phyloP scores from a whole-genome alignment of 305 asterid species.

The Fraxinus albicans region DNA sequence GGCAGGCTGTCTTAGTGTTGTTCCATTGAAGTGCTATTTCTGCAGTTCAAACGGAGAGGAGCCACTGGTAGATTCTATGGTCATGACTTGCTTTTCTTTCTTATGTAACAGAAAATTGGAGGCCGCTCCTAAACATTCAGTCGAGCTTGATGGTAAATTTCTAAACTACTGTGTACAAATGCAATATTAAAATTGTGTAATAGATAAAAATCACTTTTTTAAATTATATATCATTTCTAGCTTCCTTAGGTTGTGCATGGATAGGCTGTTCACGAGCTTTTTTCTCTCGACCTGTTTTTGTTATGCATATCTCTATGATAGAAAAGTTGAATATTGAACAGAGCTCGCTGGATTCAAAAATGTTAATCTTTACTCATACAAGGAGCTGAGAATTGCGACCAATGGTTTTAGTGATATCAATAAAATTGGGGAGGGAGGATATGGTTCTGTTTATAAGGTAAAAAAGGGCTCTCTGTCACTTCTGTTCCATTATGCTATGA shows the following conservation, averaged over 20 bases:
- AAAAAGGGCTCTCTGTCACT: slow-evolving; percentile 8
- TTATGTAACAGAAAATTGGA: slow-evolving; percentile 29
- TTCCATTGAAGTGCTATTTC: slow-evolving; percentile 17
- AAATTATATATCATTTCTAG: background rate
- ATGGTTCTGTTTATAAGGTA: slow-evolving; percentile 90
- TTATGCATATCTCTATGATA: slow-evolving; percentile 15
- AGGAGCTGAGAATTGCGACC: slow-evolving; percentile 68
- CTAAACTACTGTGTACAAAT: background rate
- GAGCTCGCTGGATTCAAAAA: slow-evolving; percentile 60
- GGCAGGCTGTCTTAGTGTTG: slow-evolving; percentile 27
- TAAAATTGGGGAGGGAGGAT: slow-evolving; percentile 96
- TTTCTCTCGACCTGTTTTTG: background rate
- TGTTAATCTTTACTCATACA: slow-evolving; percentile 61
- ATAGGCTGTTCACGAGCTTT: background rate
- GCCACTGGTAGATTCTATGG: slow-evolving; percentile 26
- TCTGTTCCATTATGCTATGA: background rate
- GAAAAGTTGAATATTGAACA: slow-evolving; percentile 37
- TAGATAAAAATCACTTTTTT: background rate
- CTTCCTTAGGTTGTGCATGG: background rate
- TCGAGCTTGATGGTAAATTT: slow-evolving; percentile 47
- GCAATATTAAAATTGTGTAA: background rate
- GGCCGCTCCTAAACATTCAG: slow-evolving; percentile 23
- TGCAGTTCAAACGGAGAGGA: slow-evolving; percentile 11
- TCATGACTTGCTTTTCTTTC: slow-evolving; percentile 56
- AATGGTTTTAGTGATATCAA: slow-evolving; percentile 58